Conservation (phyloP, 73 alveolate species). For the Tetrahymena elliotti region DNA sequence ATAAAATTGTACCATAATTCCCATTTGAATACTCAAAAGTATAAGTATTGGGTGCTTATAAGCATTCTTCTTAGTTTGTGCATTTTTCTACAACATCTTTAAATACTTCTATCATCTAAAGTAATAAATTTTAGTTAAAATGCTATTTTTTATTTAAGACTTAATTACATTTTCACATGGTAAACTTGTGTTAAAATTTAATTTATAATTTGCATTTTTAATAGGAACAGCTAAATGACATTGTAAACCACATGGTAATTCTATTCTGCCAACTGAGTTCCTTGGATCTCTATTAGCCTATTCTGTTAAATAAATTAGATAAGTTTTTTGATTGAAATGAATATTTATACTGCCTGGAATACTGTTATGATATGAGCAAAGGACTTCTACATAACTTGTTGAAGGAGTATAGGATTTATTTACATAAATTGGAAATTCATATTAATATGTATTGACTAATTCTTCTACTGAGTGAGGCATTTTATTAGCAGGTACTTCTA, state of each 20-base stretch:
- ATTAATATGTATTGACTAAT: neutral
- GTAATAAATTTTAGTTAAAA: neutral
- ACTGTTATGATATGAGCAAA: neutral
- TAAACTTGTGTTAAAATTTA: conserved; percentile 2
- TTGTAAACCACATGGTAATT: conserved; percentile 1
- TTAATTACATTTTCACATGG: neutral
- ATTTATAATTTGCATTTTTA: conserved; percentile 28
- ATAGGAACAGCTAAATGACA: conserved; percentile 22
- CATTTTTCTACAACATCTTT: neutral
- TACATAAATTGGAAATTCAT: neutral
- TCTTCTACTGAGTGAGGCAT: neutral
- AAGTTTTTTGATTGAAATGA: neutral
- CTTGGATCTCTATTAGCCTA: neutral
- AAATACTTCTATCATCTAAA: neutral
- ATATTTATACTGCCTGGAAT: neutral
- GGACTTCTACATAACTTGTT: neutral
- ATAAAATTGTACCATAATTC: conserved; percentile 2
- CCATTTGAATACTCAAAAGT: neutral
- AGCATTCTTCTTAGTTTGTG: neutral
- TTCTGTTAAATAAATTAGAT: neutral
- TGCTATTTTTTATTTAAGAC: neutral
- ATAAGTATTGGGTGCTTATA: neutral
- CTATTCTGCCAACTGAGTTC: neutral
- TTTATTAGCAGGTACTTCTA: neutral
- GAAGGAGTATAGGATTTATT: neutral